Conservation (phyloP, 2,329 filamentous ascomycete genomes). For the Aspergillus japonicus region DNA sequence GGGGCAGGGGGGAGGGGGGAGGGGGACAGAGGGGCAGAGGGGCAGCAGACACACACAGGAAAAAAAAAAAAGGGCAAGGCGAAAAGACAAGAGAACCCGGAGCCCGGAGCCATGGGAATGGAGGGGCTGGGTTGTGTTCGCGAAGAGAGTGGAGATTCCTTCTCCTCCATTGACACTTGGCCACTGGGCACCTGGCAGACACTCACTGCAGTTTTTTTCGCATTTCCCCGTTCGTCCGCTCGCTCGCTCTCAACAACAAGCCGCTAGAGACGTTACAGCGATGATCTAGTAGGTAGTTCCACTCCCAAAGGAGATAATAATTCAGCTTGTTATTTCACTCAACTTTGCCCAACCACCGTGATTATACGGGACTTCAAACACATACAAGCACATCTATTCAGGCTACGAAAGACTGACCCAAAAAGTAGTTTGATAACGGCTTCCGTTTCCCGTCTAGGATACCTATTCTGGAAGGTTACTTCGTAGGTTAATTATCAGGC, state of each 20-base stretch:
- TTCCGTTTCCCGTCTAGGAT: not conserved
- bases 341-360: not conserved
- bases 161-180: not conserved
- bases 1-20: not conserved
- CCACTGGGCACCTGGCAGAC: not conserved
- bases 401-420: too few relatives aligned
- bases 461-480: not conserved
- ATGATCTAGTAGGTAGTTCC: too few relatives aligned
- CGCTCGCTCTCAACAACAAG: too few relatives aligned
- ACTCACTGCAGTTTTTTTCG: not conserved
- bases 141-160: not conserved
- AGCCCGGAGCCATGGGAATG: too few relatives aligned
- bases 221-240: not conserved
- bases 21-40: too few relatives aligned
- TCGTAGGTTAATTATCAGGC: not conserved
- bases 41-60: too few relatives aligned
- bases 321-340: not conserved
- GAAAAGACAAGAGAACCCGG: too few relatives aligned
- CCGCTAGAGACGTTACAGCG: too few relatives aligned
- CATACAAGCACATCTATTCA: too few relatives aligned
- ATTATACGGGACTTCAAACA: not conserved
- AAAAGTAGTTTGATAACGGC: too few relatives aligned
- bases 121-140: too few relatives aligned
- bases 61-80: too few relatives aligned
- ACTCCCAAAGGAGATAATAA: not conserved